Percentiles rank a stretch among this genome's conserved stretches.
These are phyloP conservation scores for Thelephora aurantiotincta DNA, from an alignment of 768 basidiomycete species.

Conservation along the genomic window DNA sequence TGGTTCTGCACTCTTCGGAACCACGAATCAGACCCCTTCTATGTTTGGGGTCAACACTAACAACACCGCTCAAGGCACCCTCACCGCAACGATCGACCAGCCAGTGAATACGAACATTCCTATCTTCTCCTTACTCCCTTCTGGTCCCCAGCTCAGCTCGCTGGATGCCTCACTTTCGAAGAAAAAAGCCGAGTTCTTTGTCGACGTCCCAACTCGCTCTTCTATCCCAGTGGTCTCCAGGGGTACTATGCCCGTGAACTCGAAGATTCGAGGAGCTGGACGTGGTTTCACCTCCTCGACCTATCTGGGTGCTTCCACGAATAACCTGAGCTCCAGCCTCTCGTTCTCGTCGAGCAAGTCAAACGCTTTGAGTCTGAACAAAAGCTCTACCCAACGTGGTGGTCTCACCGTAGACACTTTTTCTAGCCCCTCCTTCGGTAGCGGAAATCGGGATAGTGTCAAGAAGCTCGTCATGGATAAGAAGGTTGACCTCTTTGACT, in stretches of 20 bases:
- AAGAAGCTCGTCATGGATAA: conserved; percentile 89
- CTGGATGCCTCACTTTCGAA: conserved; percentile 43
- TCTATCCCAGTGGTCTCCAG: conserved; percentile 51
- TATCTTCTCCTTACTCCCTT: conserved; percentile 63
- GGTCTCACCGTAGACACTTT: conserved; percentile 25
- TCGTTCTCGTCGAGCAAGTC: conserved; percentile 43
- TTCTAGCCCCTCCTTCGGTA: conserved; percentile 51
- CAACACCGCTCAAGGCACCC: conserved; percentile 24
- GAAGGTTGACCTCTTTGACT: conserved; percentile 55
- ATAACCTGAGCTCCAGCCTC: conserved; percentile 23
- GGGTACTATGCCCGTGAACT: conserved; percentile 46
- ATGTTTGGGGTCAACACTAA: conserved; percentile 27
- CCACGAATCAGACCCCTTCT: conserved; percentile 13
- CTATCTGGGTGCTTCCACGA: conserved; percentile 19
- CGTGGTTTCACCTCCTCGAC: conserved; percentile 31
- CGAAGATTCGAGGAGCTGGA: conserved; percentile 47
- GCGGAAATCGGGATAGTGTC: conserved; percentile 63
- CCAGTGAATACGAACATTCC: conserved; percentile 62
- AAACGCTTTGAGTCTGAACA: conserved; percentile 37
- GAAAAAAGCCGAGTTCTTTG: conserved; percentile 67
- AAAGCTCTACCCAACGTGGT: conserved; percentile 1
- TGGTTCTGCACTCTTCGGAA: conserved; percentile 17
- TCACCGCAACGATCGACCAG: conserved; percentile 83
- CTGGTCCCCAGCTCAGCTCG: conserved; percentile 48
- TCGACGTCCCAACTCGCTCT: conserved; percentile 62